Evolutionary conservation across 257 asterid species (phyloP).

Genomic region (Solanum habrochaites): DNA sequence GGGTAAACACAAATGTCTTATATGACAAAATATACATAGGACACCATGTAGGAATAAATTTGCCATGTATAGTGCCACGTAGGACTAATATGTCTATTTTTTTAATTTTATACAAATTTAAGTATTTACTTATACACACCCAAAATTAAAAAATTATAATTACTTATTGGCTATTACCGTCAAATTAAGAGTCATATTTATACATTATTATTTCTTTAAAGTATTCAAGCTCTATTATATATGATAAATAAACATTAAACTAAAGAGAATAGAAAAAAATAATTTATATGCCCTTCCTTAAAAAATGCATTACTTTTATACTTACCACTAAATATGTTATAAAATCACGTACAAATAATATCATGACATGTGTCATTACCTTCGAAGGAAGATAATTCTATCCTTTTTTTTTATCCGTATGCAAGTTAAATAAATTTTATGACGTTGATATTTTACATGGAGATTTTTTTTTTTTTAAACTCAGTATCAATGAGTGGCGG

Average conservation of each 20-base stretch:
- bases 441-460: neutral
- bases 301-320: neutral
- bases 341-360: neutral
- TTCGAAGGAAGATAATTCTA: neutral
- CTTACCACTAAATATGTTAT: neutral
- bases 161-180: too few relatives aligned
- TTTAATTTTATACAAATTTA: too few relatives aligned
- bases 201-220: too few relatives aligned
- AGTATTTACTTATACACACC: accelerated
- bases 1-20: accelerated
- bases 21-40: too few relatives aligned
- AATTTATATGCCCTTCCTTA: neutral
- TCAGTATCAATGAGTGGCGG: neutral
- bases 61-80: too few relatives aligned
- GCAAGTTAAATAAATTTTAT: neutral
- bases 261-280: neutral
- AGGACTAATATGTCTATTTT: too few relatives aligned
- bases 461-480: neutral
- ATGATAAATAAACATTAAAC: neutral
- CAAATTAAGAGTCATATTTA: too few relatives aligned
- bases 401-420: neutral
- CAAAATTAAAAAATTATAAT: too few relatives aligned
- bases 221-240: too few relatives aligned
- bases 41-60: too few relatives aligned
- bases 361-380: neutral